These are phyloP conservation scores for Saccharomyces hybrid DNA, from an alignment of 1,139 yeast genomes.

Conservation along the genomic window DNA sequence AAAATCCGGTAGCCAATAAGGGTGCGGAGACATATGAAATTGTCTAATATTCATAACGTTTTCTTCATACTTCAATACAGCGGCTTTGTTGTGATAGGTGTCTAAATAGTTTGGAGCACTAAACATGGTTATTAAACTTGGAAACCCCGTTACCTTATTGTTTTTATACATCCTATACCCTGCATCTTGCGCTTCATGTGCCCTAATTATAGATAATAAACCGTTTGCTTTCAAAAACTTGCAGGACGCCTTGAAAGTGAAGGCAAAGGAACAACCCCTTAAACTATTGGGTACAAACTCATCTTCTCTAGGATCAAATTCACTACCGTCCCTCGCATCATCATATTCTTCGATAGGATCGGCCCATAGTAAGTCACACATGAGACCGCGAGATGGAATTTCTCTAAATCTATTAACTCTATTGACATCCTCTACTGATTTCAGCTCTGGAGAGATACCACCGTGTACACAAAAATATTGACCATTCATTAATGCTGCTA, in stretches of 20 bases:
- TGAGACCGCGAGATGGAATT: conserved; percentile 84
- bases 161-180: conserved; percentile 89
- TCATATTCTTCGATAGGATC: conserved; percentile 89
- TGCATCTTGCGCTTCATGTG: conserved; percentile 95
- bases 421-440: conserved; percentile 58
- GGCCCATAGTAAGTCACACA: conserved; percentile 93
- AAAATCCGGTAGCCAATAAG: conserved; percentile 90
- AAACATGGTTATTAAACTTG: conserved; percentile 84
- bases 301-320: conserved; percentile 14
- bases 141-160: conserved; percentile 81
- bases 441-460: conserved; percentile 78
- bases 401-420: conserved; percentile 71
- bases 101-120: conserved; percentile 93
- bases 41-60: conserved; percentile 90
- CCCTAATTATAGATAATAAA: conserved; percentile 73
- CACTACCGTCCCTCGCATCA: conserved; percentile 35
- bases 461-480: conserved; percentile 95
- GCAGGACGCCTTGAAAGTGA: conserved; percentile 75
- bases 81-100: conserved; percentile 90
- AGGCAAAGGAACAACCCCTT: conserved; percentile 87
- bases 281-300: conserved; percentile 61
- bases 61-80: conserved; percentile 78
- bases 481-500: conserved; percentile 87
- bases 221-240: conserved; percentile 71
- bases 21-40: conserved; percentile 84